Evolutionary conservation across 805 yeast species (phyloP), one percentile per base, ranked within the genome.

Genomic region (Candida tammaniensis): DNA sequence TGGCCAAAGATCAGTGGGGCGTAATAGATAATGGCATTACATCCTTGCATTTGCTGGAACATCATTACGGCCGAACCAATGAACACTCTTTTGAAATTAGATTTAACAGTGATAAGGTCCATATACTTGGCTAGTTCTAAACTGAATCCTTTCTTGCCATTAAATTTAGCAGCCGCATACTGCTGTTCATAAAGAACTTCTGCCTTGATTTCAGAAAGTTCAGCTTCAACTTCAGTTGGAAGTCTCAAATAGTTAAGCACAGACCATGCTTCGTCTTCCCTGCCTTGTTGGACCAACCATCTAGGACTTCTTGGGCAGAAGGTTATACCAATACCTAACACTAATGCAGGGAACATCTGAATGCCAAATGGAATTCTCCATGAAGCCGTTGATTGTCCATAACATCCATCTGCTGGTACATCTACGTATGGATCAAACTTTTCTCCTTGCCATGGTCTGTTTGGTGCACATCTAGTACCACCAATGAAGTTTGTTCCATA

Each of bases 401-500:
- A 35, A 39, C 46, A 39, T n/a, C 54, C 51, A 15, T 43, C 44
- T 3, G 33, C 49, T 7, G 59, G 53, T 12, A 47, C 51, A 48
- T 57, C 47, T 24, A 46, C 48, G 33, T 55, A 54, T 1, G 61
- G 51, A 24, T 48, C 34, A 22, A 48, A 48, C 6, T 33, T 17
- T 13, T 31, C 39, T 7, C 48, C 48, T 17, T 35, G 12, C 21
- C 43, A 47, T 12, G 36, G 28, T 5, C 33, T 34, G 17, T 30
- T 14, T 8, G 33, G 34, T 21, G 38, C 39, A 39, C 36, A 42
- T 14, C 44, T 45, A 25, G 78, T 78, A 23, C 74, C 65, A 40
- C 68, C 51, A 31, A 67, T 72, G 51, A 72, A 81, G 2, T 82
- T 77, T 19, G 80, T 68, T 26, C 89, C 91, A 52, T 78, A 82